Evolutionary conservation across 2,329 filamentous ascomycete genomes (phyloP), one percentile per base, ranked within the genome.

Genomic region (Exophiala alcalophila): DNA sequence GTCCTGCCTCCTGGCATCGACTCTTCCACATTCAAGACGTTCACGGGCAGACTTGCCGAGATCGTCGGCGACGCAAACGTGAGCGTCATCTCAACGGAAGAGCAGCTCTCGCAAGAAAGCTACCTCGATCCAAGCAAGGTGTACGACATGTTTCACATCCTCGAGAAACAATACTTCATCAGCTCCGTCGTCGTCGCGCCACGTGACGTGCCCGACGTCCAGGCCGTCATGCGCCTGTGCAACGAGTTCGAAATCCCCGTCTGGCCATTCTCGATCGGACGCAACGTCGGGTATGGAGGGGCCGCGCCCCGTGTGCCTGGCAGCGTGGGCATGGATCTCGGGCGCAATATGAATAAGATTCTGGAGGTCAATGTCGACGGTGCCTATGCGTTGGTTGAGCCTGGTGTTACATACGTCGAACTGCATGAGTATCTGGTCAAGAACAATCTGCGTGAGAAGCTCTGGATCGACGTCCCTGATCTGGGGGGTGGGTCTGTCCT

Each of bases 401-500:
- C 65, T 0, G 71, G 71, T 3, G 71, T 74, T 3, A 70, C 68
- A 0, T 74, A 70, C 35, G 64, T 64, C 23, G 65, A 70, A 27
- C 56, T 74, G 3, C 69, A 71, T 40, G 55, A 62, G 8, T 62
- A 69, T 48, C 67, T 70, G 40, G 59, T 62, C 18, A 60, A 65
- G 34, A 45, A 61, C 28, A 48, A 49, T 6, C 35, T 69, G 36
- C 65, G 63, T 8, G 49, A 69, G 34, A 66, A 63, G 29, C 60
- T 73, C 7, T 74, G 70, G 72, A 68, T 71, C 2, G 69, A 68
- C 45, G 66, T 65, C 24, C 69, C 73, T 0, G 71, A 69, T 26
- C 61, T 76, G 4, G 72, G 72, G 21, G 73, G 72, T 57, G 72
- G 72, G 1, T 67, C 64, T n/a, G 64, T 76, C 3, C 53, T 76